Conservation (phyloP, 2,329 filamentous ascomycete genomes). For the Apiospora pterosperma region DNA sequence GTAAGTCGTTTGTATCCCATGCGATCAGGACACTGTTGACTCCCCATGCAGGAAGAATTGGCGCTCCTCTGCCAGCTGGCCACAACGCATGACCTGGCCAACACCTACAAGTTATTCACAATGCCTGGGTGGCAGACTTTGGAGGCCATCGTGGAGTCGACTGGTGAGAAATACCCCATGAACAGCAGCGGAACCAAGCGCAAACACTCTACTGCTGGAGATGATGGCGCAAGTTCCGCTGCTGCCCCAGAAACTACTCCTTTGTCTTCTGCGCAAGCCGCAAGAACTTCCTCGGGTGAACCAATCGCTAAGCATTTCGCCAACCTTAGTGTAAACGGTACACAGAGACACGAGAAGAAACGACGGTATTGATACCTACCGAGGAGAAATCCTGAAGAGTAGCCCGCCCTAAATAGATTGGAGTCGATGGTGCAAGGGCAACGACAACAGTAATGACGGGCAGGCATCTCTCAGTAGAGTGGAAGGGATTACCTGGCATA, state of each 20-base stretch:
- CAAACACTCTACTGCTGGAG: constrained; percentile 39
- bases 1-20: constrained; percentile 45
- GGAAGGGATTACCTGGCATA: neutral
- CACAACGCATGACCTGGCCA: constrained; percentile 73
- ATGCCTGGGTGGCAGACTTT: constrained; percentile 93
- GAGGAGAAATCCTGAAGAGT: neutral
- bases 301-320: constrained; percentile 35
- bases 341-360: constrained; percentile 9
- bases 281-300: constrained; percentile 23
- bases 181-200: constrained; percentile 52
- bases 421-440: neutral
- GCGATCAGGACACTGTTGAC: neutral
- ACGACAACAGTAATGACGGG: neutral
- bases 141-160: constrained; percentile 88
- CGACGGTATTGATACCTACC: neutral
- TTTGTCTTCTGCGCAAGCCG: constrained; percentile 16
- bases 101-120: constrained; percentile 79
- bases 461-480: neutral
- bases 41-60: constrained; percentile 74
- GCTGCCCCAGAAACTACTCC: constrained; percentile 8
- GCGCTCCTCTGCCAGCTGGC: constrained; percentile 81
- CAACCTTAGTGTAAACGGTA: constrained; percentile 32
- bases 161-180: constrained; percentile 84
- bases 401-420: neutral
- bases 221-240: constrained; percentile 19